A percentile compares a stretch with the other conserved stretches of the same genome.
phyloP scores from a whole-genome alignment of 1,284 basidiomycete genomes.

The Rhodotorula glutinis region DNA sequence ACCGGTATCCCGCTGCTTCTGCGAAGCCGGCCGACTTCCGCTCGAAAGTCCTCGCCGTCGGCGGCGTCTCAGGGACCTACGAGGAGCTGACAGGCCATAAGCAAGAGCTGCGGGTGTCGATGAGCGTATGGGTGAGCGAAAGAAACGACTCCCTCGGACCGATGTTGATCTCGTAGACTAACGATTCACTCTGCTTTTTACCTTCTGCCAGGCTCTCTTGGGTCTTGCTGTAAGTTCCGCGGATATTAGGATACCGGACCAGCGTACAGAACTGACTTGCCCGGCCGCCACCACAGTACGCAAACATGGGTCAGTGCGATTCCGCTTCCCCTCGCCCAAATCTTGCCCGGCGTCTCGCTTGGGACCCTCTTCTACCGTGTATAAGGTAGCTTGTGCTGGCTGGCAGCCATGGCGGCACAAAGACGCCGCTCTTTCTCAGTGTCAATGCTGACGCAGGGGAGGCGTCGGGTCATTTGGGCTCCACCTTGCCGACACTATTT shows the following conservation, averaged over 20 bases:
- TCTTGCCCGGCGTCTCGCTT: no score
- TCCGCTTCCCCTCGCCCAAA: no score
- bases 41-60: slow-evolving; percentile 15
- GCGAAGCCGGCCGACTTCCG: slow-evolving; percentile 1
- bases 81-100: slow-evolving; percentile 23
- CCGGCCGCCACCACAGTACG: neutral
- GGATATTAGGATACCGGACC: no score
- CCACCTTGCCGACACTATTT: no score
- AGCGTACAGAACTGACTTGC: no score
- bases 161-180: neutral
- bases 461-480: no score
- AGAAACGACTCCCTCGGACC: neutral
- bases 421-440: no score
- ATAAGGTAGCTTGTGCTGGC: no score
- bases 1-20: neutral
- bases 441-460: no score
- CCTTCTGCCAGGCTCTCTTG: neutral
- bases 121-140: slow-evolving; percentile 15
- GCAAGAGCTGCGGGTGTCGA: slow-evolving; percentile 19
- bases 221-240: neutral
- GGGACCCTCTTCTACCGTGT: no score
- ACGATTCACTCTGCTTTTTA: neutral
- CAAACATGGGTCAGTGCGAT: neutral
- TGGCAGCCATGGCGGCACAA: no score
- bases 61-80: slow-evolving; percentile 3